A percentile compares a stretch with the other conserved stretches of the same genome.
phyloP scores from a whole-genome alignment of 164 flowering plant species.

The Tetracentron sinense region DNA sequence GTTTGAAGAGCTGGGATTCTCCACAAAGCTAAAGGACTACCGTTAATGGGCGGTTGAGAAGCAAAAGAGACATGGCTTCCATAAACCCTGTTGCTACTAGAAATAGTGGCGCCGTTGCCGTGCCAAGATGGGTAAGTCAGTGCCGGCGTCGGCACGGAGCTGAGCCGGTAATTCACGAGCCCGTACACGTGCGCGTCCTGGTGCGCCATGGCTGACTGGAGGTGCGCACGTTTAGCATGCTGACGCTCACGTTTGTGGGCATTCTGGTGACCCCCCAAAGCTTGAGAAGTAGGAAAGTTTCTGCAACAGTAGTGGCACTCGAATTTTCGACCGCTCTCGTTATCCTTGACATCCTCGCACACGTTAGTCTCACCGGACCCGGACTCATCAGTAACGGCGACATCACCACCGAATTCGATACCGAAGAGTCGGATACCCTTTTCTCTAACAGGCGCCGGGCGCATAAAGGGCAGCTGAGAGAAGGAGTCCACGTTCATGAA shows the following conservation, averaged over 20 bases:
- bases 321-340: constrained; percentile 36
- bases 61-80: constrained; percentile 23
- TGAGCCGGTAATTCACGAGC: constrained; percentile 37
- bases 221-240: constrained; percentile 77
- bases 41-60: constrained; percentile 45
- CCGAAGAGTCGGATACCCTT: constrained; percentile 85
- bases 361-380: constrained; percentile 28
- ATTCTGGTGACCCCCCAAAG: constrained; percentile 96
- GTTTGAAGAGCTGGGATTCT: constrained; percentile 47
- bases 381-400: constrained; percentile 14
- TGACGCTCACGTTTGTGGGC: constrained; percentile 93
- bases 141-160: constrained; percentile 15
- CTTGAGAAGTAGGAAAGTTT: constrained; percentile 93
- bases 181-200: constrained; percentile 52
- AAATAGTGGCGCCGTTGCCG: constrained; percentile 1
- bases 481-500: constrained; percentile 96
- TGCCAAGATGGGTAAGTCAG: constrained; percentile 26
- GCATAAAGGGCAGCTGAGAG: constrained; percentile 89
- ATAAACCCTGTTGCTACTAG: constrained; percentile 24
- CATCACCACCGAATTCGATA: constrained; percentile 47
- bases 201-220: constrained; percentile 68
- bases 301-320: constrained; percentile 92
- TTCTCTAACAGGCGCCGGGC: constrained; percentile 52
- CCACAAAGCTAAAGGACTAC: constrained; percentile 73
- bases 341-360: constrained; percentile 13